Base-by-base conservation (phyloP, 1,284 basidiomycete genomes). In the Apiotrichum gracile region DNA sequence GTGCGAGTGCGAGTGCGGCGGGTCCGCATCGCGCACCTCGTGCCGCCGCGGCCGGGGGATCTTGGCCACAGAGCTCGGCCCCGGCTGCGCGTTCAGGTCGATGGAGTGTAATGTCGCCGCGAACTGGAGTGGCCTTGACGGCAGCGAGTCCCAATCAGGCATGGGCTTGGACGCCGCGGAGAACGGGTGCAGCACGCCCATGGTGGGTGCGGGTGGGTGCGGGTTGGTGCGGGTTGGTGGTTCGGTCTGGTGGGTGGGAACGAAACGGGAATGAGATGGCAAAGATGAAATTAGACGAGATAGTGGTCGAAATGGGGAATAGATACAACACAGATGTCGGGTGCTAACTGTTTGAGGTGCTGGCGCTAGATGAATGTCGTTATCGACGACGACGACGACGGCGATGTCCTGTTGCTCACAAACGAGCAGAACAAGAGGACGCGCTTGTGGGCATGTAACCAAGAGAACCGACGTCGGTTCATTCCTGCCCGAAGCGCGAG, bases 131-230 rank as follows among this genome's bases (percentile, higher is more conserved):
- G 73, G 73, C 14, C 58, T 51, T 12, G 66, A 68, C 8, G 69
- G 68, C 2, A 66, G 55, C 1, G 63, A 49, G 40, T 71, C 67
- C 52, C 62, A 62, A 16, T 67, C 62, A 27, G 61, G 59, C 49
- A 73, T 67, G 1, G 71, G 70, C 52, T 66, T 62, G n/a, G 65
- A 69, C 3, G 70, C 61, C 7, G 65, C 73, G 3, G 73, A 67
- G 50, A 72, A 68, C 1, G 71, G 73, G 56, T 75, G 71, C 10
- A 66, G 49, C 5, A 64, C 63, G 19, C 62, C 64, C 67, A 69
- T 66, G 21, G 21, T 37, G 42, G 22, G 22, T 8, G 34, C 7
- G 4, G 4, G 44, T n/a, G 37, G 43, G 34, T 14, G n/a, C 16
- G 34, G 7, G 7, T 31, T 10, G 31, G 9, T 14, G 34, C 12